Evolutionary conservation across 192 early-diverging fungal genomes (phyloP), one percentile per base, ranked within the genome.

Genomic region (Mortierella antarctica): DNA sequence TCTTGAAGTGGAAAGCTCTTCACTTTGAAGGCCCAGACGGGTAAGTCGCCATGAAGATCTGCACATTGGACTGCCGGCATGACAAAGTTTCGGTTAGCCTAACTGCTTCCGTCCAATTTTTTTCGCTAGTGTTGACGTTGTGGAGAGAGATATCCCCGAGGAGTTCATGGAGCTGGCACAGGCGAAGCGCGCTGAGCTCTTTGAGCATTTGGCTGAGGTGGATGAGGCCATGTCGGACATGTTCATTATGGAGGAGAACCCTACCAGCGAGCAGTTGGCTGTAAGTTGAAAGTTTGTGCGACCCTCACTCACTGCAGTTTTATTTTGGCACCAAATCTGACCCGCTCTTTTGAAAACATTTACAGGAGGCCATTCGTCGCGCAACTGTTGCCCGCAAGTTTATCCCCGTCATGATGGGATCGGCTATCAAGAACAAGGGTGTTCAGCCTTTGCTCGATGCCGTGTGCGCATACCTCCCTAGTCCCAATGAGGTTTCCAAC

Each of bases 21-120:
- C 93, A 93, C 87, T 96, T 98, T 82, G 93, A 95, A 71, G 98
- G 98, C 40, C 78, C 84, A 7, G 92, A 95, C 54, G 98, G 97
- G 83, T 92, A 90, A 45, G 84, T 63, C 11, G 23, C 0, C 23
- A 10, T 23, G 13, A 40, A n/a, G 10, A 15, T 39, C n/a, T 39
- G 15, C 12, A 23, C 14, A n/a, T 41, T 57, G 51, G 44, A 15
- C 31, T 31, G 31, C 31, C 3, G 31, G 31, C 31, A 31, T 31
- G 31, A 31, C 31, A 31, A 31, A 31, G 31, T 31, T 31, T 2
- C 31, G 31, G 31, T 31, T 31, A 31, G 31, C 31, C 31, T 31
- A 60, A 21, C 41, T 42, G 20, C 61, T 6, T 2, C 65, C 42
- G 41, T 2, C 58, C 23, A 13, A 14, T 52, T 50, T 21, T 56